A percentile compares a stretch with the other conserved stretches of the same genome.
Evolutionary conservation across 1,284 basidiomycete species (phyloP).

Genomic region (Moniliophthora roreri): DNA sequence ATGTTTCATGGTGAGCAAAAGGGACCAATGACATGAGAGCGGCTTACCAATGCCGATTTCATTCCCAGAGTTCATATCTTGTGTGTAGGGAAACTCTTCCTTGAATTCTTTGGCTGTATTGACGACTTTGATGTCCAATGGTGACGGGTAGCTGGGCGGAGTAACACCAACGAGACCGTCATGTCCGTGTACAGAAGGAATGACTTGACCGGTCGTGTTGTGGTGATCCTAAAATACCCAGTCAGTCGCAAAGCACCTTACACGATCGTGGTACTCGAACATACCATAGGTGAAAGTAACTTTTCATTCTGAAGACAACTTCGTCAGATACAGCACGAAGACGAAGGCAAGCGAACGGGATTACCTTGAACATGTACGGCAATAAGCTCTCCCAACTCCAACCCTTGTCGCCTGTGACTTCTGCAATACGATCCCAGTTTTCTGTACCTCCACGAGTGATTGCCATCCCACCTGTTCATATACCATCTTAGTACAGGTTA

Average conservation of each 20-base stretch:
- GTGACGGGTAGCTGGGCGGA: not conserved
- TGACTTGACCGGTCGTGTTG: not conserved
- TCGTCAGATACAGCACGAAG: not conserved
- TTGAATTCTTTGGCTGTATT: not conserved
- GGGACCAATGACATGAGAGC: not conserved
- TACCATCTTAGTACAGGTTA: not conserved
- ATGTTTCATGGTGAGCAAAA: not conserved
- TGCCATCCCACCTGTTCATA: conserved; percentile 1
- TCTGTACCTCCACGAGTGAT: conserved; percentile 2
- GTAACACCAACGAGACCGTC: not conserved
- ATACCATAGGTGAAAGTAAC: not conserved
- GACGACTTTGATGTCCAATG: conserved; percentile 1
- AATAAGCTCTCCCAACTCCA: conserved; percentile 6
- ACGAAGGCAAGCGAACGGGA: not conserved
- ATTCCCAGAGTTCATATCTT: not conserved
- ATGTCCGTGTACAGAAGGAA: not conserved
- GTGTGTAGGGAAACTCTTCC: not conserved
- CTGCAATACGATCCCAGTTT: conserved; percentile 1
- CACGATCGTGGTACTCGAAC: not conserved
- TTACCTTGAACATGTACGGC: conserved; percentile 4
- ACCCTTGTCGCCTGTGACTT: not conserved
- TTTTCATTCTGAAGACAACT: conserved; percentile 2
- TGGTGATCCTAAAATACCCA: not conserved
- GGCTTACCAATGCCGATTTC: not conserved
- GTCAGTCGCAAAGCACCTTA: not conserved